Conservation (phyloP, 1,284 basidiomycete species). For the Rhodotorula sp. region DNA sequence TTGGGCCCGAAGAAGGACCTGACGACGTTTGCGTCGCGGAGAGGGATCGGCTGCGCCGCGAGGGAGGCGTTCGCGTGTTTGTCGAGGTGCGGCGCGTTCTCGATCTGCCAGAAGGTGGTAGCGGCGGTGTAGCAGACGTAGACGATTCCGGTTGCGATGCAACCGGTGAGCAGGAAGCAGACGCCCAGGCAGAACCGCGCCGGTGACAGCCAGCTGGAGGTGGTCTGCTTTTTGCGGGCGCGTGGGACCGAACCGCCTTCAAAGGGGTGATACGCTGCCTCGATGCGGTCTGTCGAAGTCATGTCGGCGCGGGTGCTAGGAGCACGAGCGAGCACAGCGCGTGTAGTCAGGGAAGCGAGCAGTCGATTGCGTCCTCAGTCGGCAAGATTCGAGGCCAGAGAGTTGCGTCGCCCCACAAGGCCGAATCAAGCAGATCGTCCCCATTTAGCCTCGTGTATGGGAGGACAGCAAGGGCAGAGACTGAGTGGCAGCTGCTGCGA, state of each 20-base stretch:
- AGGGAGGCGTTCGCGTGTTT: neutral
- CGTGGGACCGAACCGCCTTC: neutral
- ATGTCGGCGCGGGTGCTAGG: too few relatives aligned
- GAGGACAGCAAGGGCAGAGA: too few relatives aligned
- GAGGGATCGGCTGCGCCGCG: neutral
- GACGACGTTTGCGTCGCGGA: neutral
- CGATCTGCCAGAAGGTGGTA: neutral
- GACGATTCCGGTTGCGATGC: neutral
- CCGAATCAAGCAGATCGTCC: too few relatives aligned
- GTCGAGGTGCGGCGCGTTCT: neutral
- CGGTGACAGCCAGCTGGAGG: neutral
- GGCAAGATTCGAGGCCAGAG: too few relatives aligned
- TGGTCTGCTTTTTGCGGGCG: neutral
- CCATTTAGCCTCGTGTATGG: too few relatives aligned
- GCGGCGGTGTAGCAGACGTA: neutral
- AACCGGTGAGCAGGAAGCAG: neutral
- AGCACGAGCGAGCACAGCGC: too few relatives aligned
- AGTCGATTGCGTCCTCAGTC: too few relatives aligned
- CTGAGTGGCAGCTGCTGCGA: too few relatives aligned
- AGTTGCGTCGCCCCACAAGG: too few relatives aligned
- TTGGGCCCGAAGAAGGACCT: conserved; percentile 2
- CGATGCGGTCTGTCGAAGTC: neutral
- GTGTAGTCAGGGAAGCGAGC: too few relatives aligned
- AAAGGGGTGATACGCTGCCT: neutral
- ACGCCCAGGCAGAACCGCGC: neutral